Evolutionary conservation across 2,329 filamentous ascomycete species (phyloP).

Genomic region (Colletotrichum limetticola): DNA sequence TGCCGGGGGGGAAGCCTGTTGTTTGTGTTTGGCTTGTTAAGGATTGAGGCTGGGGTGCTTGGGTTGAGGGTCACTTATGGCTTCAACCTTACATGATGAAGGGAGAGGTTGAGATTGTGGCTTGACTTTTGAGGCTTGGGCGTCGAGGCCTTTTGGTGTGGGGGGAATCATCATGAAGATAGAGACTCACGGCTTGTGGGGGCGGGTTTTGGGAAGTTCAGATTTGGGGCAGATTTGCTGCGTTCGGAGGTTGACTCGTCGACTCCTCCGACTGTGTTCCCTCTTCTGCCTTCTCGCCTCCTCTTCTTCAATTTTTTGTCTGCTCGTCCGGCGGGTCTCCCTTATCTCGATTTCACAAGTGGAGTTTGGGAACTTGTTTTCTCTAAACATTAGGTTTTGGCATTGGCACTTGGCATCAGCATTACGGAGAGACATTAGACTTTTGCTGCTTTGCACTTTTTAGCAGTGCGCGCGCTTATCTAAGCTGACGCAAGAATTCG

Average conservation of each 20-base stretch:
- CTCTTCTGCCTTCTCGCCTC: background rate
- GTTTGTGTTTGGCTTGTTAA: constrained; percentile 72
- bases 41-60: constrained; percentile 45
- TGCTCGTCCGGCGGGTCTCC: background rate
- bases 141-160: background rate
- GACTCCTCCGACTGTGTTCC: background rate
- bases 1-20: constrained; percentile 60
- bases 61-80: no score
- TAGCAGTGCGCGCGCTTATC: background rate
- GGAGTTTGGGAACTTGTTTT: background rate
- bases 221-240: background rate
- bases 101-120: no score
- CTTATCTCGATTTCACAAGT: background rate
- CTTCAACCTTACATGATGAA: no score
- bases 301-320: background rate
- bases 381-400: background rate
- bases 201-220: background rate
- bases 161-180: background rate
- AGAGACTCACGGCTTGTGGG: background rate
- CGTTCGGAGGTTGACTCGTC: background rate
- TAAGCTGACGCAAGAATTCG: no score
- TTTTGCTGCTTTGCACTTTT: background rate
- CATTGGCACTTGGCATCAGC: background rate
- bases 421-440: background rate
- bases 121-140: background rate